Evolutionary conservation across 2,329 filamentous ascomycete species (phyloP).

Genomic region (Hymenoscyphus fraxineus): DNA sequence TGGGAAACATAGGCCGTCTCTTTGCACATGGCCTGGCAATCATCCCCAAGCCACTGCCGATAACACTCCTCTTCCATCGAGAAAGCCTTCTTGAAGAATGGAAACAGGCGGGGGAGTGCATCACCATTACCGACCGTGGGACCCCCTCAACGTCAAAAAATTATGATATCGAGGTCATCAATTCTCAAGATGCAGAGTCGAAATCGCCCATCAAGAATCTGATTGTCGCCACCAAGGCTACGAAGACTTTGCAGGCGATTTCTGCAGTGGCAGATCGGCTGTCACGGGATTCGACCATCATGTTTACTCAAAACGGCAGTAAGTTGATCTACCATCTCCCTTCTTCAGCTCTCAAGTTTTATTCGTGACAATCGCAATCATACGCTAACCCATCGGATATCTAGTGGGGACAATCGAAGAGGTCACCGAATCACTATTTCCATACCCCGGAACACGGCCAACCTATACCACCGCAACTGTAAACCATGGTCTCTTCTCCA

Average conservation of each 20-base stretch:
- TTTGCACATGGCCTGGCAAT: constrained; percentile 68
- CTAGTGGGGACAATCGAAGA: constrained; percentile 65
- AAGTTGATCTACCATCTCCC: neutral
- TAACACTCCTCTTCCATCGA: constrained; percentile 78
- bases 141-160: constrained; percentile 20
- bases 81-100: constrained; percentile 47
- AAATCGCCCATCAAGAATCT: constrained; percentile 59
- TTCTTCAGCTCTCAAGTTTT: neutral
- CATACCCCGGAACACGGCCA: constrained; percentile 55
- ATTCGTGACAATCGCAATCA: neutral
- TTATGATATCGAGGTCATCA: constrained; percentile 24
- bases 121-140: constrained; percentile 24
- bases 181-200: neutral
- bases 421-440: constrained; percentile 55
- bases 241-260: constrained; percentile 59
- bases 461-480: constrained; percentile 68
- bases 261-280: constrained; percentile 58
- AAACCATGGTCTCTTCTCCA: constrained; percentile 53
- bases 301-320: constrained; percentile 76
- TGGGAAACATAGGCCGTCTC: constrained; percentile 77
- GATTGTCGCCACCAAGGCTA: constrained; percentile 74
- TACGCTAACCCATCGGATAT: neutral
- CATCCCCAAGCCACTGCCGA: constrained; percentile 55
- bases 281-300: constrained; percentile 64
- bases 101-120: constrained; percentile 27